Evolutionary conservation across 495 filamentous ascomycete species (phyloP).

Genomic region (Podospora didyma): DNA sequence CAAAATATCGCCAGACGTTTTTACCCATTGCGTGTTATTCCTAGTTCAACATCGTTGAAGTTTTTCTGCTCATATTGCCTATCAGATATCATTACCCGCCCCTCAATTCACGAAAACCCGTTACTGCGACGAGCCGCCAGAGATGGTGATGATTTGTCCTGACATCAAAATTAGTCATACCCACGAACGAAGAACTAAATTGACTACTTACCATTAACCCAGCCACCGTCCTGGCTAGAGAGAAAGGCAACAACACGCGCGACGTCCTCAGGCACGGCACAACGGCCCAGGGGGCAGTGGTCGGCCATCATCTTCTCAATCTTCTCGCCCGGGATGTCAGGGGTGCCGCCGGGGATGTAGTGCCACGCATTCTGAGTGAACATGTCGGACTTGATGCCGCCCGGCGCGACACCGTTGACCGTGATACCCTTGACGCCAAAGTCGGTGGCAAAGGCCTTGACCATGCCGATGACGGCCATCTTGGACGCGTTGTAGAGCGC

Average conservation of each 20-base stretch:
- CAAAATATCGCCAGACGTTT: too few species aligned
- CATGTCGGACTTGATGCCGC: conserved; percentile 80
- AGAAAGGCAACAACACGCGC: conserved; percentile 56
- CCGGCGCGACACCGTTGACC: conserved; percentile 72
- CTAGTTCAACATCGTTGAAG: too few species aligned
- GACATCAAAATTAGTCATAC: background rate
- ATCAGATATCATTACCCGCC: too few species aligned
- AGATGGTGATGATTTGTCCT: conserved; percentile 34
- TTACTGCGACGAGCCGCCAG: conserved; percentile 33
- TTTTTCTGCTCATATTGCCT: too few species aligned
- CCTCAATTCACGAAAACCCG: background rate
- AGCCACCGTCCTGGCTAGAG: conserved; percentile 54
- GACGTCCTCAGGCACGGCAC: conserved; percentile 52
- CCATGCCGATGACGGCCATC: conserved; percentile 75
- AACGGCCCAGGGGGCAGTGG: conserved; percentile 30
- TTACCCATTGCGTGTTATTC: too few species aligned
- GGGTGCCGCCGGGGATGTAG: conserved; percentile 50
- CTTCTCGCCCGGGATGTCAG: conserved; percentile 24
- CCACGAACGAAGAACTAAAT: background rate
- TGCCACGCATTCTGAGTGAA: conserved; percentile 62
- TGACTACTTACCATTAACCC: conserved; percentile 52
- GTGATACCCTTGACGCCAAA: conserved; percentile 70
- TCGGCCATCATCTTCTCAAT: conserved; percentile 34
- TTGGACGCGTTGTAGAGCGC: conserved; percentile 74
- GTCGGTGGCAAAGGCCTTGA: conserved; percentile 68